Percentiles rank a stretch among this genome's conserved stretches.
These are phyloP conservation scores for Blastobotrys serpentis DNA, from an alignment of 1,139 yeast species.

Conservation along the genomic window DNA sequence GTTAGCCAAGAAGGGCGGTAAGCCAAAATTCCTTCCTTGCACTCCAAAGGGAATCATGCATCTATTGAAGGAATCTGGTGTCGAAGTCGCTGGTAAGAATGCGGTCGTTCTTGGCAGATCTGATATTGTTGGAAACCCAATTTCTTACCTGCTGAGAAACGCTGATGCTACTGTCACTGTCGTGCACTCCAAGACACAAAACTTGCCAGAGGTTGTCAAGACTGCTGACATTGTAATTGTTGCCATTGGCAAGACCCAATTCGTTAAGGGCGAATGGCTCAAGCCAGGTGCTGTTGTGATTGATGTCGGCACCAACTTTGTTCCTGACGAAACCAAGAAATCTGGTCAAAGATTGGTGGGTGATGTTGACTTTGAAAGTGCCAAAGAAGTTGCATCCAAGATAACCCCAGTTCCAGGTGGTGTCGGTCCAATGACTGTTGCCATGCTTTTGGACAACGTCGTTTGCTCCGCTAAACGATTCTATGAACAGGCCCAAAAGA, in stretches of 20 bases:
- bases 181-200: conserved; percentile 72
- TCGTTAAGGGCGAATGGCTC: conserved; percentile 87
- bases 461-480: conserved; percentile 69
- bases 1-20: conserved; percentile 83
- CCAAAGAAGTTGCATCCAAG: conserved; percentile 62
- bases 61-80: conserved; percentile 62
- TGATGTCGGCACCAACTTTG: conserved; percentile 94
- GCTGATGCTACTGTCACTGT: conserved; percentile 87
- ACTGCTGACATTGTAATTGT: conserved; percentile 89
- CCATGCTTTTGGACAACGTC: conserved; percentile 88
- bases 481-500: conserved; percentile 35
- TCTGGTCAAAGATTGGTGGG: conserved; percentile 89
- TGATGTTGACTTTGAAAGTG: conserved; percentile 80
- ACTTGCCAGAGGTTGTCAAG: conserved; percentile 58
- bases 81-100: conserved; percentile 66
- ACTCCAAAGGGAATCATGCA: conserved; percentile 94
- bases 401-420: conserved; percentile 99
- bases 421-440: conserved; percentile 99
- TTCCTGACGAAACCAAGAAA: conserved; percentile 72
- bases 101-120: conserved; percentile 97
- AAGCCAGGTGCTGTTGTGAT: conserved; percentile 82
- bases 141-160: conserved; percentile 74
- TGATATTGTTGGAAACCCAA: conserved; percentile 95
- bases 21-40: conserved; percentile 86
- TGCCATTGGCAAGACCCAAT: conserved; percentile 84